Evolutionary conservation across 2,329 filamentous ascomycete genomes (phyloP), one percentile per base, ranked within the genome.

Genomic region (Dichotomopilus funicola): DNA sequence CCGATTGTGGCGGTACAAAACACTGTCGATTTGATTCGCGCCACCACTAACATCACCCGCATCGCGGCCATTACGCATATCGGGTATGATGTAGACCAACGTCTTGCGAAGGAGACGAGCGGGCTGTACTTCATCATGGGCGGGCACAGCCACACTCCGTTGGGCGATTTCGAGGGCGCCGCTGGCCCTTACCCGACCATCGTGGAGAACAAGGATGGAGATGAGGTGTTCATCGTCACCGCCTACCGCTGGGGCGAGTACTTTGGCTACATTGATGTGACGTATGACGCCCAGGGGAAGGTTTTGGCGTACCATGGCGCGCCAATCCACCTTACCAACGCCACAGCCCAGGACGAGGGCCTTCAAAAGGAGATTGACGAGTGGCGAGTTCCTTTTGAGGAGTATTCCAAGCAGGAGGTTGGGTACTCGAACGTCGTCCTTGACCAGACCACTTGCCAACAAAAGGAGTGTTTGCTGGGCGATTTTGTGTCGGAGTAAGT

Each of bases 231-330:
- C 64, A 77, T 86, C 63, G 83, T 87, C 13, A 85, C 82, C 6
- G 79, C 83, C 2, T 87, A 83, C 65, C 78, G 82, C 59, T 87
- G 84, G 84, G 83, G 83, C 51, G 81, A 86, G 69, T 86, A 86
- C 54, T 69, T 87, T 2, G 84, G 83, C 55, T 83, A 83, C 66
- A 87, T 87, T 61, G 82, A 86, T 59, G 76, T 87, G 6, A 81
- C 80, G 1, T 87, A 84, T 63, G 81, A 85, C 62, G 60, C 72
- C 4, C 70, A 79, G 1, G 84, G 84, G 66, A 82, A 78, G 66
- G 78, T 85, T 12, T 73, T 86, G 5, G 76, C 75, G 4, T 87
- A 87, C 69, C 77, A 78, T 63, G 83, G 83, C 36, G 82, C 77
- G 0, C 83, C 84, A 1, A 80, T 87, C 61, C 82, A 85, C 63